Evolutionary conservation across 352 stramenopile genomes (phyloP), one percentile per base, ranked within the genome.

Genomic region (Phytopythium cucurbitacearum): DNA sequence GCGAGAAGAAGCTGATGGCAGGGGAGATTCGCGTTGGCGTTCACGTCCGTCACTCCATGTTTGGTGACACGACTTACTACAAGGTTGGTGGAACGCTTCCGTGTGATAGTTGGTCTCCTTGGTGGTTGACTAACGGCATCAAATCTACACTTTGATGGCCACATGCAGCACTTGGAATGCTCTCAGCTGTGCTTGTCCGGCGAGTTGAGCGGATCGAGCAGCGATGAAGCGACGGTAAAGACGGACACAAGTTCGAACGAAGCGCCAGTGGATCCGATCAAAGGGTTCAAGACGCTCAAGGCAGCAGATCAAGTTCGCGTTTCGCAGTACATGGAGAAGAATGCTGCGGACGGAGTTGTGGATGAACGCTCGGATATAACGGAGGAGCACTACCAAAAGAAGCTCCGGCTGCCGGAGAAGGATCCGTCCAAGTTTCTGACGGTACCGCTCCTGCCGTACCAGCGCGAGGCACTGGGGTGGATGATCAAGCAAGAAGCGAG

Each of bases 381-480:
- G 2, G 80, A 92, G 43, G 69, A 88, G 16, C 73, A 91, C 33
- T 93, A 86, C 56, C 71, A 68, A n/a, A 80, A 86, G 42, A 90
- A 89, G 44, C 60, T 57, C 1, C 75, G 76, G 1, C 78, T 90
- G 65, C 69, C 67, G 8, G 82, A 88, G 45, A 87, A 82, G 42
- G 58, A 90, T 2, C 85, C 85, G 42, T 95, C 87, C 13, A 73
- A 83, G 11, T 58, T 72, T 34, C 62, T 98, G 42, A 94, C 87
- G 5, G 80, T 86, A 5, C 72, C 81, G 0, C 75, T 99, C n/a
- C 64, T 99, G 32, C 97, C 97, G n/a, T 99, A 99, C 69, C 97
- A 99, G 70, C 73, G 95, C 36, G 97, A 99, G 78, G 97, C 96
- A 1, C 76, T 98, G 10, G 94, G 79, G 41, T 99, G 97, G 97